Percentiles rank a stretch among this genome's conserved stretches.
These are phyloP conservation scores for Neonectria hederae DNA, from an alignment of 2,329 filamentous ascomycete species.

Conservation along the genomic window DNA sequence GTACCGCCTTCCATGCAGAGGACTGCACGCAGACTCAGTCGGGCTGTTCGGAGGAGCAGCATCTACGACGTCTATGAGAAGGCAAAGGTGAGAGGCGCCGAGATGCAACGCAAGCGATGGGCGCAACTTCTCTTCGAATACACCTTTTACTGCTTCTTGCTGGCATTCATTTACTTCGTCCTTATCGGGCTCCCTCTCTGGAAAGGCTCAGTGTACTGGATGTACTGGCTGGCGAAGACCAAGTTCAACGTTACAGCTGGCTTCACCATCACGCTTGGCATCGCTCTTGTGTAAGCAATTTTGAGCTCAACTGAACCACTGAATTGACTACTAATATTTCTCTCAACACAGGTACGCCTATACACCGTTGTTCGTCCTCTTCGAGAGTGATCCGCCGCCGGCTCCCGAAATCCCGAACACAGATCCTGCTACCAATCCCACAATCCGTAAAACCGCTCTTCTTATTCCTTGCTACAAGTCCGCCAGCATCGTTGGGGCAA, in stretches of 20 bases:
- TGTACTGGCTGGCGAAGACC: slow-evolving; percentile 4
- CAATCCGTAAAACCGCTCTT: slow-evolving; percentile 7
- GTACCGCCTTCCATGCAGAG: background rate
- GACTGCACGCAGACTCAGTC: background rate
- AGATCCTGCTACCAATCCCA: background rate
- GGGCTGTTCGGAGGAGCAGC: background rate
- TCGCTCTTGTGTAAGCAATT: slow-evolving; percentile 14
- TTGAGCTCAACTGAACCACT: background rate
- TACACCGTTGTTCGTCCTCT: slow-evolving; percentile 5
- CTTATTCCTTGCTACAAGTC: slow-evolving; percentile 28
- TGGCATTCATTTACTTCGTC: slow-evolving; percentile 17
- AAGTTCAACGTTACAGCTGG: slow-evolving; percentile 11
- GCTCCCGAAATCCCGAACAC: background rate
- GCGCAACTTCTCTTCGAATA: slow-evolving; percentile 17
- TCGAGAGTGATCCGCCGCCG: slow-evolving; percentile 9
- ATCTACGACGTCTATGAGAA: slow-evolving; percentile 22
- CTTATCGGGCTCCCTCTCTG: slow-evolving; percentile 19
- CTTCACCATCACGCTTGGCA: slow-evolving; percentile 4
- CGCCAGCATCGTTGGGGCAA: slow-evolving; percentile 18
- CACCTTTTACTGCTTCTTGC: background rate
- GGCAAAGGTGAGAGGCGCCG: slow-evolving; percentile 8
- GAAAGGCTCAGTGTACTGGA: slow-evolving; percentile 20
- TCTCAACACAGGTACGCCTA: slow-evolving; percentile 8
- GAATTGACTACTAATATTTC: background rate
- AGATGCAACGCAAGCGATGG: slow-evolving; percentile 15